A percentile compares a stretch with the other conserved stretches of the same genome.
Evolutionary conservation across 345 rosid genomes (phyloP).

Genomic region (Eucalyptus sideroxylon): DNA sequence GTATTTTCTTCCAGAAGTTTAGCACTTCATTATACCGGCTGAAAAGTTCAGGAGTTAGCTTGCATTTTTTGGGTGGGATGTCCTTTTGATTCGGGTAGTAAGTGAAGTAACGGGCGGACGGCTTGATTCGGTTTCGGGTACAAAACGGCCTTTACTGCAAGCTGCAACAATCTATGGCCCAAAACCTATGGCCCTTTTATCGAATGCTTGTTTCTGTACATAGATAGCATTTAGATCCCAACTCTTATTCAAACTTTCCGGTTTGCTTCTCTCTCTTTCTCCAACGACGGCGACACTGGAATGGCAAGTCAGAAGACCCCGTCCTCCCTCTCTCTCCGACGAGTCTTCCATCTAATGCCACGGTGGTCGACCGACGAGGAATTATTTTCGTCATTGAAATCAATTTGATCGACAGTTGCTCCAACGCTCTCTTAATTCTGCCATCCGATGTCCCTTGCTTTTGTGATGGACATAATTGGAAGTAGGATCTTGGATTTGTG

Average conservation of each 20-base stretch:
- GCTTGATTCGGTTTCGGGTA: neutral
- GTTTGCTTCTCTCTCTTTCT: neutral
- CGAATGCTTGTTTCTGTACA: neutral
- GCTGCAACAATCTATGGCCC: neutral
- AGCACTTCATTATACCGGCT: neutral
- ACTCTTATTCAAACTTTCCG: neutral
- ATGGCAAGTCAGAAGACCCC: neutral
- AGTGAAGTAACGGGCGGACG: neutral
- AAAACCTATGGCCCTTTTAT: neutral
- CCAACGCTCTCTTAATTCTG: neutral
- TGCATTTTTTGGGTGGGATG: neutral
- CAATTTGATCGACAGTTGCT: neutral
- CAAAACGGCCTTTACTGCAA: neutral
- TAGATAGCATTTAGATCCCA: neutral
- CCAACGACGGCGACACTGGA: neutral
- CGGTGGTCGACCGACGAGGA: neutral
- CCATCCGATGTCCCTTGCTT: neutral
- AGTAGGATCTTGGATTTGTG: neutral
- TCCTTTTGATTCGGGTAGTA: neutral
- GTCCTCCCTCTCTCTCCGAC: neutral
- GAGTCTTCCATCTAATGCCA: neutral
- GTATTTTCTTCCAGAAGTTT: neutral
- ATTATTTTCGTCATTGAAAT: rapidly evolving
- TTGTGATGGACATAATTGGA: neutral
- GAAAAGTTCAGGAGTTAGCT: neutral